Evolutionary conservation across 2,329 filamentous ascomycete genomes (phyloP).

Genomic region (Phialophora chinensis): DNA sequence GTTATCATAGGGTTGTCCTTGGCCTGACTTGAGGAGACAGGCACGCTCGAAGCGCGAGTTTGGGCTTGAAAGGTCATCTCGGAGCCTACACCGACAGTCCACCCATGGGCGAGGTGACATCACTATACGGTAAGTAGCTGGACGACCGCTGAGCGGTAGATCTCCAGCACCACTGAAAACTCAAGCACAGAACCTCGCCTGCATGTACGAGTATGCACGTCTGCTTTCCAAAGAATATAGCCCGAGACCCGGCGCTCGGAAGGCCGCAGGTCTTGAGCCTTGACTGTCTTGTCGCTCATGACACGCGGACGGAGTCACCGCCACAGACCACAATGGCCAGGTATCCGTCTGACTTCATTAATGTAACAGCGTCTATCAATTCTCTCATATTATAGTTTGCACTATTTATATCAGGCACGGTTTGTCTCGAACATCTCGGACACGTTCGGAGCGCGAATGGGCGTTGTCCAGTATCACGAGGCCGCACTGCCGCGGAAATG

Average conservation of each 20-base stretch:
- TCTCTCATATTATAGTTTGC: neutral
- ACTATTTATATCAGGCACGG: neutral
- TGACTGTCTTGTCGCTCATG: neutral
- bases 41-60: neutral
- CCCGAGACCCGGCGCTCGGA: too few relatives aligned
- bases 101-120: neutral
- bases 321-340: neutral
- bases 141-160: neutral
- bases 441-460: neutral
- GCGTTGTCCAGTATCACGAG: neutral
- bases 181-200: neutral
- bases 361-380: neutral
- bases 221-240: neutral
- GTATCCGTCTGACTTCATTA: neutral
- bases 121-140: neutral
- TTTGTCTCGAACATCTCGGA: neutral
- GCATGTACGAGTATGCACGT: neutral
- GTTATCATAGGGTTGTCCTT: neutral
- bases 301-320: neutral
- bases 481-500: neutral
- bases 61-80: neutral
- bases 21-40: neutral
- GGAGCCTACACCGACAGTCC: neutral
- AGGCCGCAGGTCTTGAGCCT: neutral
- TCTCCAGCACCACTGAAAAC: neutral